Percentiles rank a stretch among this genome's conserved stretches.
Conservation (phyloP, 2,329 filamentous ascomycete species). For the Ophiostoma sp. region DNA sequence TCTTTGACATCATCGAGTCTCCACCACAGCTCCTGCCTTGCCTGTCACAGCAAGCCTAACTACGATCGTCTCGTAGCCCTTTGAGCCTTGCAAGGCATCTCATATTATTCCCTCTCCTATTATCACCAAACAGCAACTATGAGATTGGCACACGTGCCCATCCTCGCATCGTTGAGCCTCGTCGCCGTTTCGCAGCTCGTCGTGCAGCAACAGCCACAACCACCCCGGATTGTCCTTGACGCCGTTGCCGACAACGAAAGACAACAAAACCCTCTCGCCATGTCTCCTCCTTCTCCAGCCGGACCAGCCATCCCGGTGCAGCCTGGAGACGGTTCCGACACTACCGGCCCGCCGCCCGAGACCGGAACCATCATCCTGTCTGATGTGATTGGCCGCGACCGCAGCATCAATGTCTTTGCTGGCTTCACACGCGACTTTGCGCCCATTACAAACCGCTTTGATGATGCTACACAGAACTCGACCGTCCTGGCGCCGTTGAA, state of each 20-base stretch:
- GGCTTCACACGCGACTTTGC: conserved; percentile 75
- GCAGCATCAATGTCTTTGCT: conserved; percentile 81
- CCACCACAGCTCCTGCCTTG: conserved; percentile 9
- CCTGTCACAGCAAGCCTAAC: neutral
- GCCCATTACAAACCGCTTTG: conserved; percentile 66
- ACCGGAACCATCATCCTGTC: conserved; percentile 65
- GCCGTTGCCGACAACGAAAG: neutral
- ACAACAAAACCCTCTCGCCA: conserved; percentile 22
- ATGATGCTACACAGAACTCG: conserved; percentile 66
- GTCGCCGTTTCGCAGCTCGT: conserved; percentile 28
- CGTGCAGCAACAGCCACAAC: conserved; percentile 20
- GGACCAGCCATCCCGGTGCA: conserved; percentile 30
- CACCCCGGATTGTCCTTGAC: neutral
- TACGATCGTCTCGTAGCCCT: neutral
- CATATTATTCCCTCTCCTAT: neutral
- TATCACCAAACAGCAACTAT: conserved; percentile 18
- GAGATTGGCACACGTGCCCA: conserved; percentile 22
- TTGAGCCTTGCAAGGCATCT: neutral
- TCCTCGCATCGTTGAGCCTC: conserved; percentile 27
- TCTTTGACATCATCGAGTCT: conserved; percentile 22
- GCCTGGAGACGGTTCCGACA: conserved; percentile 34
- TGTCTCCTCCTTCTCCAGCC: conserved; percentile 32
- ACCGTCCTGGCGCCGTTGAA: conserved; percentile 89
- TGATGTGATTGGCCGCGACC: conserved; percentile 79
- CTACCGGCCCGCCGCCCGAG: conserved; percentile 21